Percentiles rank a stretch among this genome's conserved stretches.
These are phyloP conservation scores for Periglandula ipomoeae DNA, from an alignment of 2,329 filamentous ascomycete genomes.

Conservation along the genomic window DNA sequence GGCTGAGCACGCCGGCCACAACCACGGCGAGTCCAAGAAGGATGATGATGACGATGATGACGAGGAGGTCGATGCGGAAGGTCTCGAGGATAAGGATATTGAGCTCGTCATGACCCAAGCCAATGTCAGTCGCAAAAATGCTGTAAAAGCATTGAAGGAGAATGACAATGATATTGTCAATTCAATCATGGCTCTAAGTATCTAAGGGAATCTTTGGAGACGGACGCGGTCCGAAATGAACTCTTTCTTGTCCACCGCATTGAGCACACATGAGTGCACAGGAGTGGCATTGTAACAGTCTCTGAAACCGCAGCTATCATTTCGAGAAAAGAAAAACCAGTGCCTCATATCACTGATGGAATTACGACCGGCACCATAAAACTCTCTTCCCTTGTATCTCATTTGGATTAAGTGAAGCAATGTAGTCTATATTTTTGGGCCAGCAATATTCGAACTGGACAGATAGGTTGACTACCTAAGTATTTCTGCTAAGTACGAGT, in stretches of 20 bases:
- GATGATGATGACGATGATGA: conserved; percentile 84
- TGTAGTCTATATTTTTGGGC: too few relatives aligned
- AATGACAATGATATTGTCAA: conserved; percentile 99
- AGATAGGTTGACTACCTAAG: too few relatives aligned
- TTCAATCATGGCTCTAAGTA: conserved; percentile 97
- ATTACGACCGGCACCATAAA: background rate
- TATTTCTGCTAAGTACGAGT: too few relatives aligned
- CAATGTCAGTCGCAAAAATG: conserved; percentile 94
- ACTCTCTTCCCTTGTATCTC: too few relatives aligned
- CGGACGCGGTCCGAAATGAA: conserved; percentile 5
- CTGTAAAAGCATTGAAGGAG: conserved; percentile 95
- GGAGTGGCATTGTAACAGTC: conserved; percentile 21
- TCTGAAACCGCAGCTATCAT: conserved; percentile 11
- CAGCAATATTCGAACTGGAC: too few relatives aligned
- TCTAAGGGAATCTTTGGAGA: conserved; percentile 37
- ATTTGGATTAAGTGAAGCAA: too few relatives aligned
- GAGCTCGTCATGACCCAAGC: conserved; percentile 98
- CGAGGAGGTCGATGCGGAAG: conserved; percentile 90
- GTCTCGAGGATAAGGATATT: conserved; percentile 98
- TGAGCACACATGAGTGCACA: conserved; percentile 16
- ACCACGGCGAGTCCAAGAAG: conserved; percentile 66
- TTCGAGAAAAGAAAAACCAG: background rate
- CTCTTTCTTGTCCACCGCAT: conserved; percentile 10
- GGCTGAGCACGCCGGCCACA: conserved; percentile 63
- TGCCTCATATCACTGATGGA: background rate